phyloP scores from a whole-genome alignment of 2,329 filamentous ascomycete genomes.

The Botrytis deweyae region DNA sequence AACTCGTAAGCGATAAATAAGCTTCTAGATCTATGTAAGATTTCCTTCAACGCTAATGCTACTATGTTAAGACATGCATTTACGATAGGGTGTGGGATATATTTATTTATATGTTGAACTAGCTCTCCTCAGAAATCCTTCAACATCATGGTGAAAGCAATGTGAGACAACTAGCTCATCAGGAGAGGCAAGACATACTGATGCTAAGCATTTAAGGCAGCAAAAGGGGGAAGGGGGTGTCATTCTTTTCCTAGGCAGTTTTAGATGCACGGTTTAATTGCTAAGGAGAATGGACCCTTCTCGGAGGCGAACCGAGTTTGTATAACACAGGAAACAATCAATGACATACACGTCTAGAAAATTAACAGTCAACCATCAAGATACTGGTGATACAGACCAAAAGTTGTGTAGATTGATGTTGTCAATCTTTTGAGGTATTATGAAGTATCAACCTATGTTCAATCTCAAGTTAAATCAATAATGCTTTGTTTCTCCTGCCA shows the following conservation, averaged over 20 bases:
- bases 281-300: neutral
- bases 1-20: neutral
- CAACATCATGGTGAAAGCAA: neutral
- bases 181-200: neutral
- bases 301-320: neutral
- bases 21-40: neutral
- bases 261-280: neutral
- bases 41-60: neutral
- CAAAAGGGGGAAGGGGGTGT: neutral
- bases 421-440: rapidly evolving
- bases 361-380: neutral
- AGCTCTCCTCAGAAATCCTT: neutral
- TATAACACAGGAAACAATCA: neutral
- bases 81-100: neutral
- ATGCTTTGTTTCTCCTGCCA: neutral
- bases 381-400: neutral
- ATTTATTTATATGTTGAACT: neutral
- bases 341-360: neutral
- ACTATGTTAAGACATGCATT: neutral
- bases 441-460: neutral
- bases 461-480: neutral
- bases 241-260: neutral
- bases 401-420: neutral
- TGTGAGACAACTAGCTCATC: neutral
- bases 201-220: neutral